These are phyloP conservation scores for Entomortierella parvispora DNA, from an alignment of 192 early-diverging fungal species.

Conservation along the genomic window DNA sequence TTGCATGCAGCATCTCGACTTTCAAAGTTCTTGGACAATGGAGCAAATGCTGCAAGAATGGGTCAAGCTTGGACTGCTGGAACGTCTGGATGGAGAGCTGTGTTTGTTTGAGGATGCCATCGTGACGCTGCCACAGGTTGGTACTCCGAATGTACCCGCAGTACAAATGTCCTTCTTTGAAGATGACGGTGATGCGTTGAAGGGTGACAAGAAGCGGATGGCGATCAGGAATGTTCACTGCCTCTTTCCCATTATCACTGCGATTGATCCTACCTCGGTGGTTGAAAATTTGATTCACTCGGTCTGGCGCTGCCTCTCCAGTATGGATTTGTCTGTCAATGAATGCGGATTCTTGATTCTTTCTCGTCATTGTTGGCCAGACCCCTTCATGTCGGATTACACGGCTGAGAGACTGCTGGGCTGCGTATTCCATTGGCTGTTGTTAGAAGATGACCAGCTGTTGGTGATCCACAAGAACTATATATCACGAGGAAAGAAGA, in stretches of 20 bases:
- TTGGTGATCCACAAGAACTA: slow-evolving; percentile 58
- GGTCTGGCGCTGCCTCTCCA: slow-evolving; percentile 59
- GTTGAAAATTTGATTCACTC: slow-evolving; percentile 64
- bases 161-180: slow-evolving; percentile 24
- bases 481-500: slow-evolving; percentile 42
- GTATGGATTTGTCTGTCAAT: slow-evolving; percentile 61
- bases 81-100: slow-evolving; percentile 58
- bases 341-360: slow-evolving; percentile 65
- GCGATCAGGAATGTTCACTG: slow-evolving; percentile 38
- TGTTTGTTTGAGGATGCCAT: slow-evolving; percentile 21
- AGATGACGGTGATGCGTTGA: slow-evolving; percentile 4
- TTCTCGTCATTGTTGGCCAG: slow-evolving; percentile 64
- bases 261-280: slow-evolving; percentile 59
- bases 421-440: slow-evolving; percentile 59
- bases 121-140: background rate
- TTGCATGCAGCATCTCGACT: slow-evolving; percentile 41
- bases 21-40: slow-evolving; percentile 39
- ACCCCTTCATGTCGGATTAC: slow-evolving; percentile 65
- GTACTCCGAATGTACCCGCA: background rate
- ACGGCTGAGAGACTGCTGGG: slow-evolving; percentile 58
- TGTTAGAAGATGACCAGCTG: slow-evolving; percentile 63
- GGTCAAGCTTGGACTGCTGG: slow-evolving; percentile 64
- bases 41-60: slow-evolving; percentile 63
- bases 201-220: background rate
- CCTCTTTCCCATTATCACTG: slow-evolving; percentile 61